phyloP scores from a whole-genome alignment of 2,329 filamentous ascomycete genomes.

The Hysterium pulicare region DNA sequence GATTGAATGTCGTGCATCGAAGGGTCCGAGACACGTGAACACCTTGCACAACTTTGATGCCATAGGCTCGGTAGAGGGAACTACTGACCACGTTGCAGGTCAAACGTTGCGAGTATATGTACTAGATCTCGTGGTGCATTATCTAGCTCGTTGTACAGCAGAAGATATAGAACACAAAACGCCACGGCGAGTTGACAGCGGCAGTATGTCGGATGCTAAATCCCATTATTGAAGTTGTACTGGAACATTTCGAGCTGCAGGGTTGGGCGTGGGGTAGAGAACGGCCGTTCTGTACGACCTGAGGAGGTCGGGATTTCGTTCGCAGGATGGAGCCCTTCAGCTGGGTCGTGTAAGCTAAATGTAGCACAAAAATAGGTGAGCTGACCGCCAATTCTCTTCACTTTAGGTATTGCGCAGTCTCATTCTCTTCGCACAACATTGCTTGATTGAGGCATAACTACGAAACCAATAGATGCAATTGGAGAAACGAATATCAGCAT shows the following conservation, averaged over 20 bases:
- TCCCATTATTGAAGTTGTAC: neutral
- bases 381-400: neutral
- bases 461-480: neutral
- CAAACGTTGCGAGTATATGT: slow-evolving; percentile 9
- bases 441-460: neutral
- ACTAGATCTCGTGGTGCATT: slow-evolving; percentile 34
- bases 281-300: slow-evolving; percentile 7
- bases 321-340: neutral
- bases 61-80: slow-evolving; percentile 11
- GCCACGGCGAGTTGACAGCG: slow-evolving; percentile 8
- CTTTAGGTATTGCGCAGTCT: neutral
- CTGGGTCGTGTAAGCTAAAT: neutral
- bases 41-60: slow-evolving; percentile 15
- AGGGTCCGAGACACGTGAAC: slow-evolving; percentile 20
- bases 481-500: neutral
- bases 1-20: slow-evolving; percentile 7
- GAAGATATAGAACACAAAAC: neutral
- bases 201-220: slow-evolving; percentile 1
- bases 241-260: neutral
- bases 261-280: neutral
- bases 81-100: slow-evolving; percentile 20
- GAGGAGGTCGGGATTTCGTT: neutral
- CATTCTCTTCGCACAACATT: neutral
- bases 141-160: slow-evolving; percentile 28
- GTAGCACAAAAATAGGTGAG: neutral